Conservation (phyloP, 257 asterid genomes). For the Solanum sejunctum region DNA sequence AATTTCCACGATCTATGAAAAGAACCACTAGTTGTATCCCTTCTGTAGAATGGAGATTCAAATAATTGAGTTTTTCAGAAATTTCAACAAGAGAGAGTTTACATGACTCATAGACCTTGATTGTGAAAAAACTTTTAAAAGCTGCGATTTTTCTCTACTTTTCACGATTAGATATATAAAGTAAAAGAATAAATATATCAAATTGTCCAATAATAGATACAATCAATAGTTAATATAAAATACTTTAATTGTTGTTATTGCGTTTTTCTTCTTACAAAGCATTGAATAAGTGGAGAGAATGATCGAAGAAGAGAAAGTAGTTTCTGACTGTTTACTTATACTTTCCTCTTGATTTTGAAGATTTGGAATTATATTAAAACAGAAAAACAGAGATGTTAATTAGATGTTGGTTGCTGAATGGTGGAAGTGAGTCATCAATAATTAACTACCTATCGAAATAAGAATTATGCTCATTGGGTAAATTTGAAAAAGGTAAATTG, state of each 20-base stretch:
- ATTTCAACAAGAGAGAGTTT: too few species aligned
- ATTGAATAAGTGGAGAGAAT: not conserved
- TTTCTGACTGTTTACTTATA: not conserved
- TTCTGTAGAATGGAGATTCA: too few species aligned
- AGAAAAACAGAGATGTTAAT: not conserved
- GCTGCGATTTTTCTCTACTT: too few species aligned
- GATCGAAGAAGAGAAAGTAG: not conserved
- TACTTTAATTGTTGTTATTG: not conserved
- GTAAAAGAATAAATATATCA: not conserved
- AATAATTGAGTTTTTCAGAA: too few species aligned
- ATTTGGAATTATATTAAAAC: not conserved
- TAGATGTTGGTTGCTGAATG: not conserved
- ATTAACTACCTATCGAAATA: not conserved
- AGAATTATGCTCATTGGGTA: not conserved
- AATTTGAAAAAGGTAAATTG: not conserved
- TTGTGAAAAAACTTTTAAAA: too few species aligned
- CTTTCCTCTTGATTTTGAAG: not conserved
- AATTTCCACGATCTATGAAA: too few species aligned
- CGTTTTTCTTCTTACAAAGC: not conserved
- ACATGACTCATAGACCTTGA: too few species aligned
- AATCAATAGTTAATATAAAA: not conserved
- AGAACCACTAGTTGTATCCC: too few species aligned
- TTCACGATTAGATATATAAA: not conserved
- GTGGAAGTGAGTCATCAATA: not conserved
- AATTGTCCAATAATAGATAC: not conserved